A percentile compares a stretch with the other conserved stretches of the same genome.
Conservation (phyloP, 1,284 basidiomycete species). For the Pterulicium gracile region DNA sequence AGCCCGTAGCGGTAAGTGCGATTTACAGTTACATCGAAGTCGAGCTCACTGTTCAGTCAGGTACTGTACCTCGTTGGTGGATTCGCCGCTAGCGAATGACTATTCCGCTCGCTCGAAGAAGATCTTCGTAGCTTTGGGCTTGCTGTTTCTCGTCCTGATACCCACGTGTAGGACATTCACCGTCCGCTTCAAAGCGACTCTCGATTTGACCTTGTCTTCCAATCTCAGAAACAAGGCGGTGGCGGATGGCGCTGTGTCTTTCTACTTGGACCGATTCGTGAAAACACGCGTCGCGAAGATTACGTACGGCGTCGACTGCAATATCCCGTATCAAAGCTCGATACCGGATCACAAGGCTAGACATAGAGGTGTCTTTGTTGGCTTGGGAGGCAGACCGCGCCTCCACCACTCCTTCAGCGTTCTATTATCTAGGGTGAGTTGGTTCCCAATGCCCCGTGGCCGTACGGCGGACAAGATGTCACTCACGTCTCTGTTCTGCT, state of each 20-base stretch:
- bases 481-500: background rate
- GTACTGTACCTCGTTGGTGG: slow-evolving; percentile 31
- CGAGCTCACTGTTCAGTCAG: too few species aligned
- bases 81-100: slow-evolving; percentile 40
- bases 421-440: slow-evolving; percentile 22
- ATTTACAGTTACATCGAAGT: too few species aligned
- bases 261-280: slow-evolving; percentile 38
- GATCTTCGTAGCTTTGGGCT: slow-evolving; percentile 20
- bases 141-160: slow-evolving; percentile 25
- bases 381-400: too few species aligned
- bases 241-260: slow-evolving; percentile 43
- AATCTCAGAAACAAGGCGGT: slow-evolving; percentile 41
- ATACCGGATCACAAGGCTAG: slow-evolving; percentile 32
- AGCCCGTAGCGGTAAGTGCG: slow-evolving; percentile 22
- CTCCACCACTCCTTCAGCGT: too few species aligned
- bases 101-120: slow-evolving; percentile 26
- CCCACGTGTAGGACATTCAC: slow-evolving; percentile 22
- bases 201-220: background rate
- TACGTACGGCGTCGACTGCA: slow-evolving; percentile 29
- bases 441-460: too few species aligned
- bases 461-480: background rate
- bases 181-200: background rate
- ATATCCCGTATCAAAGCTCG: slow-evolving; percentile 16
- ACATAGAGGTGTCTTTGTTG: too few species aligned
- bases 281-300: slow-evolving; percentile 31